phyloP scores from a whole-genome alignment of 306 rosid genomes.

The Prunus dulcis region DNA sequence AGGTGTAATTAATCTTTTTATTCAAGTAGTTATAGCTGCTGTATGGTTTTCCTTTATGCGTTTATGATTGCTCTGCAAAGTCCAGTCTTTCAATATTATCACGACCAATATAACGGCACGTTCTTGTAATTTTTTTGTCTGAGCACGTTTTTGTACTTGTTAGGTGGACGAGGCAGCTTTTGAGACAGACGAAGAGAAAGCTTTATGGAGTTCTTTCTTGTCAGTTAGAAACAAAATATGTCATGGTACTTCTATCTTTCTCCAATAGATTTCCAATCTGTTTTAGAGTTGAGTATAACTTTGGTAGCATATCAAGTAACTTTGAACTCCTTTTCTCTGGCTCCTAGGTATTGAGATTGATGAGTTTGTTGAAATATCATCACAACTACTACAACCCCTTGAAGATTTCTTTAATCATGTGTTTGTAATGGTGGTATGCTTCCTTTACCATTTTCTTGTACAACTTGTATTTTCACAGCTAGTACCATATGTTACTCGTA shows the following conservation, averaged over 20 bases:
- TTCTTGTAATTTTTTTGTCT: not conserved
- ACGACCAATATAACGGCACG: not conserved
- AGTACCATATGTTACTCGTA: not conserved
- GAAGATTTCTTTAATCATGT: conserved; percentile 82
- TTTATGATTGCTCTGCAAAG: not conserved
- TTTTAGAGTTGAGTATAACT: not conserved
- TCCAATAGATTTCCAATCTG: not conserved
- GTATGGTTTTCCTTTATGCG: not conserved
- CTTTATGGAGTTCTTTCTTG: conserved; percentile 68
- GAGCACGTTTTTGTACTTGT: not conserved
- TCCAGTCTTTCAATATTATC: not conserved
- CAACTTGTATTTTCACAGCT: not conserved
- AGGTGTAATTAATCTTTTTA: too few species aligned
- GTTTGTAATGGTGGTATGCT: conserved; percentile 96
- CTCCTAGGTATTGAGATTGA: conserved; percentile 59
- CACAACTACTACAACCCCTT: conserved; percentile 76
- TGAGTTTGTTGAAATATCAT: conserved; percentile 64
- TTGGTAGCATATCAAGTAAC: not conserved
- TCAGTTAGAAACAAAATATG: conserved; percentile 45
- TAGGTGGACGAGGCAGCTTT: conserved; percentile 78
- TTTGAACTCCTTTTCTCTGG: conserved; percentile 18
- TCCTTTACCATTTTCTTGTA: conserved; percentile 1
- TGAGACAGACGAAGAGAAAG: conserved; percentile 73
- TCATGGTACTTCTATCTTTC: conserved; percentile 44
- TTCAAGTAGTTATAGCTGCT: not conserved